Evolutionary conservation across 2,329 filamentous ascomycete genomes (phyloP).

Genomic region (Verticillium alfalfae): DNA sequence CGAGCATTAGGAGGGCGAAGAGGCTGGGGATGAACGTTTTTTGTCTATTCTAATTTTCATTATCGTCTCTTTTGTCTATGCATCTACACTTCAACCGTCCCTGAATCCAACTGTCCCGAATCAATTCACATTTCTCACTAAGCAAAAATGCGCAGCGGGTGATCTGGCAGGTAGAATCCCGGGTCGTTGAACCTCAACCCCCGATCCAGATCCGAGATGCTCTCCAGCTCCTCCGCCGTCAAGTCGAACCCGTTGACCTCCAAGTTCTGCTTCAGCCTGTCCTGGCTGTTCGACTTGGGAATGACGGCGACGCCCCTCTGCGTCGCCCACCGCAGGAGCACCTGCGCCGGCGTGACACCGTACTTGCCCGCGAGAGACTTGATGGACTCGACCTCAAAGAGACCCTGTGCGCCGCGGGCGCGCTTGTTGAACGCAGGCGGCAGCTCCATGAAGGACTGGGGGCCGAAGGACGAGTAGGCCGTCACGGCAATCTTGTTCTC

Average conservation of each 20-base stretch:
- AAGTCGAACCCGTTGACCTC: slow-evolving; percentile 51
- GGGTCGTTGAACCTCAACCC: slow-evolving; percentile 57
- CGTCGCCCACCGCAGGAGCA: slow-evolving; percentile 62
- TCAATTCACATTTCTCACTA: slow-evolving; percentile 16
- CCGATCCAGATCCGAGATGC: slow-evolving; percentile 47
- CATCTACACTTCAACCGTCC: too few species aligned
- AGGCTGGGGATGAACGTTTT: too few species aligned
- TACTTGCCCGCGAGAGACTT: slow-evolving; percentile 45
- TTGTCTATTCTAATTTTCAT: too few species aligned
- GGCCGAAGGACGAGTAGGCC: slow-evolving; percentile 63
- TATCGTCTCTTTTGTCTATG: neutral
- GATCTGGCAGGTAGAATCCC: slow-evolving; percentile 22
- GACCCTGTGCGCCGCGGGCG: slow-evolving; percentile 15
- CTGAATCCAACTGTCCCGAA: too few species aligned
- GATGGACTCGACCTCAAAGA: slow-evolving; percentile 29
- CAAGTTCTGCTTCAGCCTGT: slow-evolving; percentile 46
- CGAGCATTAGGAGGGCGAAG: too few species aligned
- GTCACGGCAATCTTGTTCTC: slow-evolving; percentile 53
- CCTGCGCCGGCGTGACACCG: slow-evolving; percentile 56
- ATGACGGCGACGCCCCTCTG: slow-evolving; percentile 59
- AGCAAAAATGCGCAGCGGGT: slow-evolving; percentile 48
- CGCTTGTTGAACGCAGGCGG: slow-evolving; percentile 51
- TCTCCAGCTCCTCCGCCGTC: slow-evolving; percentile 45
- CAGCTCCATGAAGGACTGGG: slow-evolving; percentile 35
- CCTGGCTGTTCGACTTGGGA: slow-evolving; percentile 51